A percentile compares a stretch with the other conserved stretches of the same genome.
Conservation (phyloP, 1,284 basidiomycete genomes). For the Mycena sp. region DNA sequence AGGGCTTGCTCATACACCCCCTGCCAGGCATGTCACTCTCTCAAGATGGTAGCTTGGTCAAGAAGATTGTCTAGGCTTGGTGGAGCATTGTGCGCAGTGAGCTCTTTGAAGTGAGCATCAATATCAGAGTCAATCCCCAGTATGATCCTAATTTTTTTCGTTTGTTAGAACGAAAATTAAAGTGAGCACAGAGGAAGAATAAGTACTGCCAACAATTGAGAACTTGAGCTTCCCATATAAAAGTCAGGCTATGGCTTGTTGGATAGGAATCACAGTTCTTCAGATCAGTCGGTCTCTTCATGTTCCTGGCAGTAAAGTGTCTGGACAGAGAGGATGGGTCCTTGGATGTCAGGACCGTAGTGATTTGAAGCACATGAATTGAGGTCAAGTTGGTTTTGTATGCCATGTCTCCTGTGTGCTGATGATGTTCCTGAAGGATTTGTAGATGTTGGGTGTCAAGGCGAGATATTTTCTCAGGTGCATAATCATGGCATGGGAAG, state of each 20-base stretch:
- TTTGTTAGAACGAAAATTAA: background rate
- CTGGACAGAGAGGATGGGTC: too few relatives aligned
- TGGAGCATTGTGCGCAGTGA: too few relatives aligned
- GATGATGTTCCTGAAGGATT: too few relatives aligned
- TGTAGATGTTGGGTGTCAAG: too few relatives aligned
- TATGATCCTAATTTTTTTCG: background rate
- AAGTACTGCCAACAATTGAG: too few relatives aligned
- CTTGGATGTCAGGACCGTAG: background rate
- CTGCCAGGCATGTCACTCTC: conserved; percentile 4
- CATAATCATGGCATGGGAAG: too few relatives aligned
- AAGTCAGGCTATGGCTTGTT: conserved; percentile 1
- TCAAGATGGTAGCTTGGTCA: conserved; percentile 5
- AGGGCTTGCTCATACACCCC: conserved; percentile 1
- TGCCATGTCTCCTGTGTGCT: too few relatives aligned
- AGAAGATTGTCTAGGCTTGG: too few relatives aligned
- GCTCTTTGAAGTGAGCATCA: too few relatives aligned
- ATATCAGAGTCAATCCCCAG: background rate
- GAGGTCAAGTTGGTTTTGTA: background rate
- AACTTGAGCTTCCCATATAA: conserved; percentile 15
- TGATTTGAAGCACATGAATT: background rate
- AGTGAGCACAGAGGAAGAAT: background rate
- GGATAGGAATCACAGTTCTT: conserved; percentile 20
- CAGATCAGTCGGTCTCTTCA: conserved; percentile 8
- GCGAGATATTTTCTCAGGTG: too few relatives aligned
- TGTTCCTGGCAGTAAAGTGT: conserved; percentile 1